Base-by-base conservation (phyloP, 2,329 filamentous ascomycete species). In the Pseudogymnoascus sp. region DNA sequence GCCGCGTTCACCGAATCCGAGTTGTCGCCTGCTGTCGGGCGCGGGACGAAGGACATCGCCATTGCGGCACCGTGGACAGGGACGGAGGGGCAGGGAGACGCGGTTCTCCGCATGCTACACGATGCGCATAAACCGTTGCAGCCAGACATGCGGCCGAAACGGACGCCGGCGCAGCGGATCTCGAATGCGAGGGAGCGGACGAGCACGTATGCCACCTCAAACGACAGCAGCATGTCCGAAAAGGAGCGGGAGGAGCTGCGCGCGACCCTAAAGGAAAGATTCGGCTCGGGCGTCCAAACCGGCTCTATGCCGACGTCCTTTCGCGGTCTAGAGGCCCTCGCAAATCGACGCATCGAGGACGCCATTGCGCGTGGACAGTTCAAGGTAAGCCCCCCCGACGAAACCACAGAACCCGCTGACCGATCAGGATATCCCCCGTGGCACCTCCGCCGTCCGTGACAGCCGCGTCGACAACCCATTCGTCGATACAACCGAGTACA, bases 401-500 rank as follows among this genome's bases (percentile, higher is more conserved):
- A 14, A 4, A 30, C 12, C 33, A 7, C 14, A 4, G 52, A 38
- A 60, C 68, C 12, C 45, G 52, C 63, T 30, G 1, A 28, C 60
- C 1, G 39, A n/a, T 5, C 80, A 82, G 72, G 88, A 95, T 68
- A 88, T 99, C 11, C 86, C 85, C 6, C 82, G 92, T 2, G 93
- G 93, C 0, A 88, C 88, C 68, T 87, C 85, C 5, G 80, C 93
- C n/a, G 84, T 92, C 73, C 79, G 88, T n/a, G 92, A 97, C 68
- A 79, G 90, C 60, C 86, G 90, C 67, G 89, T 90, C 0, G 88
- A 88, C 68, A 95, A 89, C 68, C 92, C 94, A 0, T 97, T 96
- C 70, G 85, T 97, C 63, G 91, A 97, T 71, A 97, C 93, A 63
- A 97, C 94, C 0, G 93, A 97, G 75, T 97, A 97, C 73, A 90